phyloP scores from a whole-genome alignment of 2,329 filamentous ascomycete species.

The Amauroascus verrucosus region DNA sequence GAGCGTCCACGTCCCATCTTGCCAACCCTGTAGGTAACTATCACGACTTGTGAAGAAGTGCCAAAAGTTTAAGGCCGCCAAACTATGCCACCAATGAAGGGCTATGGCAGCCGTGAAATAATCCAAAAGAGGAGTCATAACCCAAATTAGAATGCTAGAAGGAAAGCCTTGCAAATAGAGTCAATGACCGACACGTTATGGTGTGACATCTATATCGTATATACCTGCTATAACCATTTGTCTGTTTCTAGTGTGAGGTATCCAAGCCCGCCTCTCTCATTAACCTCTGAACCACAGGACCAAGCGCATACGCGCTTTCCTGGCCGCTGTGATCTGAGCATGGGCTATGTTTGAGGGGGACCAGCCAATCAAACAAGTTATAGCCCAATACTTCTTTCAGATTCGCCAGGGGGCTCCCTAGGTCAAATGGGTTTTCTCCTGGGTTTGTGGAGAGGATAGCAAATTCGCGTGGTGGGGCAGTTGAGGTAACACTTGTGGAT shows the following conservation, averaged over 20 bases:
- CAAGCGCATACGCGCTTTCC: constrained; percentile 59
- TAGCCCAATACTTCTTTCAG: constrained; percentile 71
- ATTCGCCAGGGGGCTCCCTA: constrained; percentile 57
- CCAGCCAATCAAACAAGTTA: constrained; percentile 62
- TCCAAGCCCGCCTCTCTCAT: constrained; percentile 38
- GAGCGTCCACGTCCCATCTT: too few species aligned
- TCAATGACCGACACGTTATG: not conserved
- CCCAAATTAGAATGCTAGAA: not conserved
- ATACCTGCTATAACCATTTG: not conserved
- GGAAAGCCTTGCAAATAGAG: not conserved
- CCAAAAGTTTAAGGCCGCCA: too few species aligned
- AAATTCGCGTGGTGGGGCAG: constrained; percentile 50
- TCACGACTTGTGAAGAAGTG: too few species aligned
- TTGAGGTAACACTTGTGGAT: constrained; percentile 14
- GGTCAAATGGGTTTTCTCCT: constrained; percentile 77
- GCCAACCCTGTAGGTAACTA: too few species aligned
- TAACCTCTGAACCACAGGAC: constrained; percentile 50
- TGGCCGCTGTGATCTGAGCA: constrained; percentile 57
- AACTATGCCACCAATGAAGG: too few species aligned
- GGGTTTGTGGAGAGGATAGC: constrained; percentile 64
- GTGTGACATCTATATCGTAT: not conserved
- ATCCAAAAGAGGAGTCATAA: not conserved
- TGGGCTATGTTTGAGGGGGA: constrained; percentile 66
- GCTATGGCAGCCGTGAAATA: not conserved
- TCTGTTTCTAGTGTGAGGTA: not conserved